These are phyloP conservation scores for Botryosphaeria dothidea DNA, from an alignment of 2,329 filamentous ascomycete species.

Conservation along the genomic window DNA sequence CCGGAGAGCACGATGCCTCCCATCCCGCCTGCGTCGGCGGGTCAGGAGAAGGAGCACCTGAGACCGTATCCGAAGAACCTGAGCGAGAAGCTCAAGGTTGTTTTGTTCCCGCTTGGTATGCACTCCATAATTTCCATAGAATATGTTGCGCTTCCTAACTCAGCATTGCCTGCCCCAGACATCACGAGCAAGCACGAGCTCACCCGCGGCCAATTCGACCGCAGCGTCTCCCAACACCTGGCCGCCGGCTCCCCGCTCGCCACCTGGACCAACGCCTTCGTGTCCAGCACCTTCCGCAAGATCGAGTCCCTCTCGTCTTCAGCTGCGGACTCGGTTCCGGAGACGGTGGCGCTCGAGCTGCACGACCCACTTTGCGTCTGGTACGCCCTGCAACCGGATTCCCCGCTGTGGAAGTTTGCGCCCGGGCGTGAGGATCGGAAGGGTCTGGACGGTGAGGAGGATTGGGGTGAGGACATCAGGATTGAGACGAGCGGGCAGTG, in stretches of 20 bases:
- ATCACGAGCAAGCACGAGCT: constrained; percentile 48
- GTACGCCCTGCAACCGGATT: constrained; percentile 28
- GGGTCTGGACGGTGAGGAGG: constrained; percentile 26
- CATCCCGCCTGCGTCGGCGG: constrained; percentile 45
- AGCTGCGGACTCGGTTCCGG: constrained; percentile 33
- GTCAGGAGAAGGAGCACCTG: constrained; percentile 28
- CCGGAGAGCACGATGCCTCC: constrained; percentile 82
- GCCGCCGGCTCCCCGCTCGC: constrained; percentile 43
- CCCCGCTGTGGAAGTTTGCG: background rate
- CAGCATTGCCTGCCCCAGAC: constrained; percentile 29
- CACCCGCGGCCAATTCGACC: constrained; percentile 40
- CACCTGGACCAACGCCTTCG: constrained; percentile 48
- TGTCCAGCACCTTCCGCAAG: constrained; percentile 48
- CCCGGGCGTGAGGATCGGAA: background rate
- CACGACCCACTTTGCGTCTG: constrained; percentile 49
- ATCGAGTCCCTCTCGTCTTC: constrained; percentile 39
- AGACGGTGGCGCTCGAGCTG: constrained; percentile 43
- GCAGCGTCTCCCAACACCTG: constrained; percentile 28
- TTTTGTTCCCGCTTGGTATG: constrained; percentile 48
- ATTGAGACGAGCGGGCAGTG: constrained; percentile 91
- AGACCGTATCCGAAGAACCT: constrained; percentile 44
- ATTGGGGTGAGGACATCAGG: constrained; percentile 72
- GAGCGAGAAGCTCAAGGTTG: constrained; percentile 44
- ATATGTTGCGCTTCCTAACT: too few species aligned
- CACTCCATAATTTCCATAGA: too few species aligned